Conservation (phyloP, 495 filamentous ascomycete species). For the Aspergillus bertholletiae region DNA sequence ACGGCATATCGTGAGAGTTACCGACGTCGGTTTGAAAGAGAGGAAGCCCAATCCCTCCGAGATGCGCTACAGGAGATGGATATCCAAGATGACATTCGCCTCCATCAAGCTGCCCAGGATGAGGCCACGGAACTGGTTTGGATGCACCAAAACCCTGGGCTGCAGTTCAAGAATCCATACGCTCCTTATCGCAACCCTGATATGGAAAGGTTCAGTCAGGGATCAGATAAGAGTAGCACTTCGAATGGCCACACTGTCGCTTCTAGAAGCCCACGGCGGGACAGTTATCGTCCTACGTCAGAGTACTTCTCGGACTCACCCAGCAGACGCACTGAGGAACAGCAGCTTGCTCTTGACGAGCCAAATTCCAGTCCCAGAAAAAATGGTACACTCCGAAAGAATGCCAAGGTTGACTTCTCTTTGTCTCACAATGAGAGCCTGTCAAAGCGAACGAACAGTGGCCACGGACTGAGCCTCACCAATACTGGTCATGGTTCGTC, state of each 20-base stretch:
- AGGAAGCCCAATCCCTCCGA: conserved; percentile 73
- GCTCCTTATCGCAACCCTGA: conserved; percentile 57
- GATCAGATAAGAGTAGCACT: conserved; percentile 62
- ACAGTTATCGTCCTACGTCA: conserved; percentile 44
- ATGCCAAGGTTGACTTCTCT: conserved; percentile 42
- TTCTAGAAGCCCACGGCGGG: conserved; percentile 16
- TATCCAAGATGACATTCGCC: conserved; percentile 60
- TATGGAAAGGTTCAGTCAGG: conserved; percentile 18
- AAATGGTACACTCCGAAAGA: conserved; percentile 28
- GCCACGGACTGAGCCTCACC: conserved; percentile 25
- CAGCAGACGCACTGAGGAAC: background rate
- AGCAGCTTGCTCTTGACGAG: background rate
- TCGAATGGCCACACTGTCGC: conserved; percentile 58
- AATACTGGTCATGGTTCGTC: conserved; percentile 38
- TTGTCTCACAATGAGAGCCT: conserved; percentile 26
- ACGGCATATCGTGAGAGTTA: conserved; percentile 75
- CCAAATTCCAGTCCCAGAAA: conserved; percentile 10
- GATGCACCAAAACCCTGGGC: conserved; percentile 69
- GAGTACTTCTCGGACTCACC: conserved; percentile 44
- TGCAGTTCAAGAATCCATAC: conserved; percentile 50
- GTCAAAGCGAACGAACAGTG: conserved; percentile 2
- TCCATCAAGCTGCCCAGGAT: conserved; percentile 74
- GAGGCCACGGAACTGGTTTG: conserved; percentile 87
- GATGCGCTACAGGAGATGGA: conserved; percentile 81
- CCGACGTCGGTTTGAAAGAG: conserved; percentile 80